A percentile compares a stretch with the other conserved stretches of the same genome.
These are phyloP conservation scores for Murraya paniculata DNA, from an alignment of 345 rosid species.

Conservation along the genomic window DNA sequence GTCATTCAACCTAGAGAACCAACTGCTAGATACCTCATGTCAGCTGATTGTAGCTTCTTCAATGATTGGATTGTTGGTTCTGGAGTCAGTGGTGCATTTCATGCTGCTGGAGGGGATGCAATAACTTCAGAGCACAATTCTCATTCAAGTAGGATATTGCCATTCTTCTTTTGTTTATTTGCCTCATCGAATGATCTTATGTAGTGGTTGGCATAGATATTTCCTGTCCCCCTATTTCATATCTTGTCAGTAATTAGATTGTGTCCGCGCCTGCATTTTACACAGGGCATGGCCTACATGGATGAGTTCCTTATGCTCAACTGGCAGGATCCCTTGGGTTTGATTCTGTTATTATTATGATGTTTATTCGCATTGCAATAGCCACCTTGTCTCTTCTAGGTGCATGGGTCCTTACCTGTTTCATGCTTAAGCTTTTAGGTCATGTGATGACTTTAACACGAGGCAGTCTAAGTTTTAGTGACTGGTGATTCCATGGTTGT, in stretches of 20 bases:
- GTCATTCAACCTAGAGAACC: constrained; percentile 78
- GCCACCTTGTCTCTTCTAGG: not conserved
- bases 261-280: not conserved
- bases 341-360: not conserved
- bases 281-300: not conserved
- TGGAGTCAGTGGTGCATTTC: constrained; percentile 33
- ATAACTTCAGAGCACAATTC: constrained; percentile 29
- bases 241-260: not conserved
- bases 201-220: not conserved
- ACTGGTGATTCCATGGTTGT: not conserved
- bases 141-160: constrained; percentile 42
- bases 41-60: constrained; percentile 90
- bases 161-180: constrained; percentile 7
- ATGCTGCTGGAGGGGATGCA: constrained; percentile 28
- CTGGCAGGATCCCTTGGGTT: not conserved
- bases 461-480: not conserved
- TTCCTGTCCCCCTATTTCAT: not conserved
- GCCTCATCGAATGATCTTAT: not conserved
- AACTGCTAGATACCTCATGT: constrained; percentile 79
- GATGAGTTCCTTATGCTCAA: not conserved
- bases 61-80: constrained; percentile 78
- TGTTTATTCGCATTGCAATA: not conserved
- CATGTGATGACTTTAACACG: not conserved
- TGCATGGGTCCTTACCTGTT: not conserved
- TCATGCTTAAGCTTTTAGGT: not conserved